Percentiles rank a stretch among this genome's conserved stretches.
phyloP scores from a whole-genome alignment of 257 asterid species.

The Rubia yunnanensis region DNA sequence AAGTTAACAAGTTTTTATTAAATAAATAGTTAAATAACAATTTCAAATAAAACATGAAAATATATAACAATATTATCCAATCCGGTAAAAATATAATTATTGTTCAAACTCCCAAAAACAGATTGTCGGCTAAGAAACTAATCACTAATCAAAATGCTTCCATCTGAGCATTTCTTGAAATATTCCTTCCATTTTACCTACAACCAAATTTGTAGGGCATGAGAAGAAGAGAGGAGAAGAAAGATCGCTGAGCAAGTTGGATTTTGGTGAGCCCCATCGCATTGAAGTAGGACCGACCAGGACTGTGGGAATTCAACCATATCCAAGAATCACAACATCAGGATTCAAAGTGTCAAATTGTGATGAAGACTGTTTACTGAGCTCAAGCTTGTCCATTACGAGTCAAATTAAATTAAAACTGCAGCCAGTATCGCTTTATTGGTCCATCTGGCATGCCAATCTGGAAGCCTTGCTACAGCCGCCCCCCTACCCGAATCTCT shows the following conservation, averaged over 20 bases:
- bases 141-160: not conserved
- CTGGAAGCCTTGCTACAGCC: conserved; percentile 6
- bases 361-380: not conserved
- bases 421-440: not conserved
- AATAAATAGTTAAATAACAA: too few relatives aligned
- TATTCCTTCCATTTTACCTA: not conserved
- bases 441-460: conserved; percentile 8
- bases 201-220: not conserved
- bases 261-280: not conserved
- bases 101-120: too few relatives aligned
- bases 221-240: not conserved
- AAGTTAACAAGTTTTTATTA: too few relatives aligned
- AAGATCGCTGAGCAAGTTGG: conserved; percentile 5
- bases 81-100: too few relatives aligned
- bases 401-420: not conserved
- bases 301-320: not conserved
- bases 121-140: too few relatives aligned
- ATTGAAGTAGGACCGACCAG: not conserved
- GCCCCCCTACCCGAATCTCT: not conserved
- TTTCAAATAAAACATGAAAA: too few relatives aligned
- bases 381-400: not conserved
- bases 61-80: too few relatives aligned
- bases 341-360: not conserved
- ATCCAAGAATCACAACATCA: not conserved
- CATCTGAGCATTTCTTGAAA: not conserved